Evolutionary conservation across 345 rosid genomes (phyloP).

Genomic region (Eutrema heterophyllum): DNA sequence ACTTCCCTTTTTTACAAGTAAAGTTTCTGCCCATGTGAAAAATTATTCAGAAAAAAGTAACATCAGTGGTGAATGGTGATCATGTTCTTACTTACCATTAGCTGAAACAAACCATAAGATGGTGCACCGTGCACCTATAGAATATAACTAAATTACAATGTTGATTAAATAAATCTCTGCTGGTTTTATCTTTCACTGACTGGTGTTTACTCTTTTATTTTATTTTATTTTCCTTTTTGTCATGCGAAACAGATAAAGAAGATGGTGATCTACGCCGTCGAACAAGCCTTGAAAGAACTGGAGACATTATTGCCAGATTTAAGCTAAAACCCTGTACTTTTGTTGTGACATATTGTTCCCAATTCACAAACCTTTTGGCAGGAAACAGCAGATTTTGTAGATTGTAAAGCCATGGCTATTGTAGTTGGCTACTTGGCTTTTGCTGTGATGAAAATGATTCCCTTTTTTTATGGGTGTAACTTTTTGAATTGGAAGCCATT

Average conservation of each 20-base stretch:
- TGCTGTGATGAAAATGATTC: constrained; percentile 5
- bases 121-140: no score
- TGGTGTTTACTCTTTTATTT: not conserved
- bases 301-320: not conserved
- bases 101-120: no score
- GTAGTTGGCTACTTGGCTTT: not conserved
- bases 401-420: constrained; percentile 3
- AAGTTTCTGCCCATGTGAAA: no score
- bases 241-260: constrained; percentile 25
- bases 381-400: not conserved
- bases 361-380: not conserved
- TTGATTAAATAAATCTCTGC: not conserved
- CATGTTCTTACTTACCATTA: no score
- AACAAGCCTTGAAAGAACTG: constrained; percentile 28
- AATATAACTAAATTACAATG: not conserved
- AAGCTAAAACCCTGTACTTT: not conserved
- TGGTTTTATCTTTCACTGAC: not conserved
- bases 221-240: not conserved
- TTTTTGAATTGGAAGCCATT: not conserved
- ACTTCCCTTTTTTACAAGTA: no score
- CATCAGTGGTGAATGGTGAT: no score
- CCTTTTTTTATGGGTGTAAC: not conserved
- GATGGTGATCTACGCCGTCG: constrained; percentile 25
- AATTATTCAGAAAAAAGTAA: no score
- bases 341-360: not conserved